Conservation (phyloP, 208 protist species). For the Leishmania major region DNA sequence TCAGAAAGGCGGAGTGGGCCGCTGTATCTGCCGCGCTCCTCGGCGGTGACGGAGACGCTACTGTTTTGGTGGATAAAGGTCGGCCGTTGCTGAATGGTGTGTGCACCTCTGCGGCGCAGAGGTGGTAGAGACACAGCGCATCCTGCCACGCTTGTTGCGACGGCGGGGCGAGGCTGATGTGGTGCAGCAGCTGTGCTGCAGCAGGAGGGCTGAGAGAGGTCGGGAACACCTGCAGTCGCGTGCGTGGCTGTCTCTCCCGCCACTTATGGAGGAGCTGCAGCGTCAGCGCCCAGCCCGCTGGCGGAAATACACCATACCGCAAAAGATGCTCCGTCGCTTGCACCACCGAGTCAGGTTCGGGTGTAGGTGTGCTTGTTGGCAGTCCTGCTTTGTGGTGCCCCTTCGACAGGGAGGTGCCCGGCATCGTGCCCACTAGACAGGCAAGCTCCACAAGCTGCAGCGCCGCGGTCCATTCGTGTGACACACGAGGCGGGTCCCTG, state of each 20-base stretch:
- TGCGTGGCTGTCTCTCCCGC: slow-evolving; percentile 12
- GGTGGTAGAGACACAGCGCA: slow-evolving; percentile 28
- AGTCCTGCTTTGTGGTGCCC: not conserved
- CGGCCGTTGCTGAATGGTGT: not conserved
- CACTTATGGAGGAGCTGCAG: slow-evolving; percentile 18
- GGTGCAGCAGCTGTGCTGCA: slow-evolving; percentile 26
- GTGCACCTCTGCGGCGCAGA: slow-evolving; percentile 11
- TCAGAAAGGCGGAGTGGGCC: slow-evolving; percentile 19
- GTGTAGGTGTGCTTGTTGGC: not conserved
- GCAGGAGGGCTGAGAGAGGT: slow-evolving; percentile 14
- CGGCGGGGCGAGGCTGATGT: slow-evolving; percentile 29
- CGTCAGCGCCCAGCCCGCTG: slow-evolving; percentile 18
- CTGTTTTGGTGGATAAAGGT: not conserved
- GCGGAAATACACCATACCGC: slow-evolving; percentile 25
- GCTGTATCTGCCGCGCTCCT: not conserved
- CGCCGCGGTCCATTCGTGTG: slow-evolving; percentile 21
- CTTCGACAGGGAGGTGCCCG: not conserved
- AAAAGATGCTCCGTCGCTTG: slow-evolving; percentile 16
- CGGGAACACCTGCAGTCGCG: slow-evolving; percentile 11
- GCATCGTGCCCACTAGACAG: not conserved
- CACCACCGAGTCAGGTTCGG: not conserved
- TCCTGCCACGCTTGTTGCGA: slow-evolving; percentile 25
- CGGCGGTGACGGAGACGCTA: not conserved
- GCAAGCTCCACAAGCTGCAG: slow-evolving; percentile 27
- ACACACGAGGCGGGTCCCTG: slow-evolving; percentile 20